Conservation (phyloP, 352 stramenopile species). For the Peronosclerospora sorghi region DNA sequence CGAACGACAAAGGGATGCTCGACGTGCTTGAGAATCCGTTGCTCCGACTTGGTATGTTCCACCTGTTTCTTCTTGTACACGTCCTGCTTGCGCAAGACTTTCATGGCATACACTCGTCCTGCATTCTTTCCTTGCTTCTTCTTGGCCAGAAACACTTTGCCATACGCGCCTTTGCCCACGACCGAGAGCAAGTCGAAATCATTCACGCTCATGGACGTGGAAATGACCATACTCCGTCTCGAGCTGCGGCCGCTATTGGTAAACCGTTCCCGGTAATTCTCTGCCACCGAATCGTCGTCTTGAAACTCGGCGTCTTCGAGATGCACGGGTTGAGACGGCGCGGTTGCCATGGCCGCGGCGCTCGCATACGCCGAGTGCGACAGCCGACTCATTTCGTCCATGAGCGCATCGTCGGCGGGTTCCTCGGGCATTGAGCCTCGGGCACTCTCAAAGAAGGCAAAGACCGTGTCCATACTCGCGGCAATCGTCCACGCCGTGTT, state of each 20-base stretch:
- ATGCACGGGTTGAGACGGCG: conserved; percentile 41
- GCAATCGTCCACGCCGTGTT: conserved; percentile 81
- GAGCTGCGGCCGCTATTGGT: conserved; percentile 32
- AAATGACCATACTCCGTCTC: conserved; percentile 73
- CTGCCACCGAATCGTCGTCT: conserved; percentile 30
- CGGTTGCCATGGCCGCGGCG: conserved; percentile 37
- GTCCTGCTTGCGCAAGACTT: conserved; percentile 78
- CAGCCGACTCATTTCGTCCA: conserved; percentile 70
- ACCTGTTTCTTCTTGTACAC: conserved; percentile 83
- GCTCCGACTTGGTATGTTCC: conserved; percentile 83
- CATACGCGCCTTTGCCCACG: conserved; percentile 80
- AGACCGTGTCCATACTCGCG: conserved; percentile 74
- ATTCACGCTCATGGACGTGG: conserved; percentile 64
- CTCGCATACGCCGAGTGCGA: conserved; percentile 64
- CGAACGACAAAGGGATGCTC: conserved; percentile 85
- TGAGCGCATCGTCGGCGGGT: conserved; percentile 51
- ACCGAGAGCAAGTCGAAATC: conserved; percentile 82
- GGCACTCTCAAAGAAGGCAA: conserved; percentile 78
- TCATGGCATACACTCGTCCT: conserved; percentile 82
- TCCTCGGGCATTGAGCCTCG: conserved; percentile 71
- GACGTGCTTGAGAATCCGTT: conserved; percentile 80
- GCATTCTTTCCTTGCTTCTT: conserved; percentile 64
- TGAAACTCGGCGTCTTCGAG: conserved; percentile 69
- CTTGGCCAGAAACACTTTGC: conserved; percentile 79
- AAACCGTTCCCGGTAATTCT: conserved; percentile 19